phyloP scores from a whole-genome alignment of 306 rosid genomes.

The Castanea mollissima region DNA sequence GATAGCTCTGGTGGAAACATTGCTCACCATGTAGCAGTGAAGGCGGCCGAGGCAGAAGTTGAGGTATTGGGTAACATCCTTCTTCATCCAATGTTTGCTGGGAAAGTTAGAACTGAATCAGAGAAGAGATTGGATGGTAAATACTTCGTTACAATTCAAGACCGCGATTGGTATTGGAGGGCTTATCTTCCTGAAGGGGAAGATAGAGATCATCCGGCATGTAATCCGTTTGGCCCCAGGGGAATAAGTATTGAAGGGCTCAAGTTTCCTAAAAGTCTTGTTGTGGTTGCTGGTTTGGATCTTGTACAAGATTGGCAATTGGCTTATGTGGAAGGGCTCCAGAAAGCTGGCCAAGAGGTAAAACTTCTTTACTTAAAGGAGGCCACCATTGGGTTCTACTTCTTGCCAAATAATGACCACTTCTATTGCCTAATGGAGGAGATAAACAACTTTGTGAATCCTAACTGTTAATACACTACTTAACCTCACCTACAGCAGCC shows the following conservation, averaged over 20 bases:
- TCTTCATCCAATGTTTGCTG: conserved; percentile 90
- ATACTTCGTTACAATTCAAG: conserved; percentile 74
- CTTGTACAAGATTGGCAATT: conserved; percentile 90
- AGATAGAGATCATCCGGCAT: conserved; percentile 83
- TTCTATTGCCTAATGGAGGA: conserved; percentile 76
- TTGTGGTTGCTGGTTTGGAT: conserved; percentile 90
- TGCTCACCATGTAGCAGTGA: conserved; percentile 72
- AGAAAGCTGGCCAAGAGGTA: conserved; percentile 50
- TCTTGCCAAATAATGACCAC: conserved; percentile 82
- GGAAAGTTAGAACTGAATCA: conserved; percentile 57
- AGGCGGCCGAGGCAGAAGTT: conserved; percentile 61
- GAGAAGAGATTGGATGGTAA: conserved; percentile 74
- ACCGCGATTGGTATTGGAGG: conserved; percentile 96
- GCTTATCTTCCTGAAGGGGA: conserved; percentile 86
- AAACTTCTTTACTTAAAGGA: conserved; percentile 63
- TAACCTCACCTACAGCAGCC: conserved; percentile 58
- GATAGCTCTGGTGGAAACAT: conserved; percentile 92
- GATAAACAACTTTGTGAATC: conserved; percentile 56
- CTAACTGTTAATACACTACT: conserved; percentile 57
- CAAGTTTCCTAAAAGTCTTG: conserved; percentile 72
- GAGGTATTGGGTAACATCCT: conserved; percentile 81
- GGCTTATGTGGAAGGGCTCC: conserved; percentile 69
- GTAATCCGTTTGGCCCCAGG: conserved; percentile 73
- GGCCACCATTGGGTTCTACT: conserved; percentile 93
- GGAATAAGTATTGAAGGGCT: conserved; percentile 53